Evolutionary conservation across 2,329 filamentous ascomycete species (phyloP).

Genomic region (Cordyceps cateniannulata): DNA sequence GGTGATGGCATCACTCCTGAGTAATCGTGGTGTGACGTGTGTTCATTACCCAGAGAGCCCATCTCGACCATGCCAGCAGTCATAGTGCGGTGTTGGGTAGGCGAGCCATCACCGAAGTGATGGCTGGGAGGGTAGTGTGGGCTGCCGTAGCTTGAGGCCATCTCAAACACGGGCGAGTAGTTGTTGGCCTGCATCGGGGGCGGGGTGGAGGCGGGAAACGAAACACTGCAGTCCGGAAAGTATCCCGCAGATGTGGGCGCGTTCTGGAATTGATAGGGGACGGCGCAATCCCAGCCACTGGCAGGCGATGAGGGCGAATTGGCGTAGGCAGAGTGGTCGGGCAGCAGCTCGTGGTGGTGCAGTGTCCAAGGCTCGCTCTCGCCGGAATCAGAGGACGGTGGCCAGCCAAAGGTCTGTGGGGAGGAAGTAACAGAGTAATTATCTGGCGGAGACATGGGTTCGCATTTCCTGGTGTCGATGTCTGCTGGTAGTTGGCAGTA

Average conservation of each 20-base stretch:
- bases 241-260: constrained; percentile 1
- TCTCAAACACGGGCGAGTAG: background rate
- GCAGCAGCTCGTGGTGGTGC: background rate
- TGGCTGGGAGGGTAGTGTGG: background rate
- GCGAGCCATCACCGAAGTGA: background rate
- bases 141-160: background rate
- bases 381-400: background rate
- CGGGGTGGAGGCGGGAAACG: background rate
- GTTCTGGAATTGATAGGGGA: background rate
- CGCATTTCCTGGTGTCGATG: background rate
- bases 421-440: background rate
- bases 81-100: background rate
- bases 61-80: background rate
- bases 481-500: background rate
- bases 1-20: background rate
- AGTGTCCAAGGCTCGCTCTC: constrained; percentile 6
- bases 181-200: constrained; percentile 2
- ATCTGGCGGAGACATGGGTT: constrained; percentile 9
- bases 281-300: background rate
- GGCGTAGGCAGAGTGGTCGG: background rate
- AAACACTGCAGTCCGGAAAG: background rate
- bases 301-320: background rate
- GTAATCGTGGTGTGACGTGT: background rate
- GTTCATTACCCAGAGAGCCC: background rate
- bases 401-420: background rate